Evolutionary conservation across 352 stramenopile species (phyloP).

Genomic region (Globisporangium rhizosaccharum): DNA sequence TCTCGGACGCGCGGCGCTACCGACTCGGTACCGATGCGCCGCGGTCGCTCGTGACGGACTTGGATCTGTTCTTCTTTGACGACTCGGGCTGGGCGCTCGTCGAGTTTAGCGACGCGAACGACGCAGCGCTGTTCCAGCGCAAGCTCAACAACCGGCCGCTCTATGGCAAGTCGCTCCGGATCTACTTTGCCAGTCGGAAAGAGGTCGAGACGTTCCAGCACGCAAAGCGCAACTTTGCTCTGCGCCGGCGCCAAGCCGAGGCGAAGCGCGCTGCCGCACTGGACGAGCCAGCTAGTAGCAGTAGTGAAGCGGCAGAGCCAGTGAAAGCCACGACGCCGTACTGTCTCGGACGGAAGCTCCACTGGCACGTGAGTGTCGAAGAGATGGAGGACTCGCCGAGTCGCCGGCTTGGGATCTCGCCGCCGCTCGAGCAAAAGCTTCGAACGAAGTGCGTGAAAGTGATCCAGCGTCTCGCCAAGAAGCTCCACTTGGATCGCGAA

Average conservation of each 20-base stretch:
- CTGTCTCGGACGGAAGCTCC: slow-evolving; percentile 63
- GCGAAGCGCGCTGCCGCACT: slow-evolving; percentile 3
- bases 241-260: slow-evolving; percentile 17
- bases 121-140: slow-evolving; percentile 37
- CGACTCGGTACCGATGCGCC: neutral
- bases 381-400: slow-evolving; percentile 53
- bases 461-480: slow-evolving; percentile 60
- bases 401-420: slow-evolving; percentile 48
- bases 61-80: slow-evolving; percentile 75
- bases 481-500: slow-evolving; percentile 55
- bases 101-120: slow-evolving; percentile 46
- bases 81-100: slow-evolving; percentile 68
- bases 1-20: slow-evolving; percentile 15
- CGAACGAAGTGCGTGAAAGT: slow-evolving; percentile 57
- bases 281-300: neutral
- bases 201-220: slow-evolving; percentile 66
- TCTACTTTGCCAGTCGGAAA: slow-evolving; percentile 45
- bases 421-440: slow-evolving; percentile 57
- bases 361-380: slow-evolving; percentile 67
- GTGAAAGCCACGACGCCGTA: slow-evolving; percentile 27
- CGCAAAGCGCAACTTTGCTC: slow-evolving; percentile 36
- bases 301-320: neutral
- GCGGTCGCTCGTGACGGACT: slow-evolving; percentile 23
- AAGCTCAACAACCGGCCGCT: slow-evolving; percentile 64
- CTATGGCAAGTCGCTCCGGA: slow-evolving; percentile 36